Conservation (phyloP, 176 grass and related monocot genomes). For the Triticum monococcum region DNA sequence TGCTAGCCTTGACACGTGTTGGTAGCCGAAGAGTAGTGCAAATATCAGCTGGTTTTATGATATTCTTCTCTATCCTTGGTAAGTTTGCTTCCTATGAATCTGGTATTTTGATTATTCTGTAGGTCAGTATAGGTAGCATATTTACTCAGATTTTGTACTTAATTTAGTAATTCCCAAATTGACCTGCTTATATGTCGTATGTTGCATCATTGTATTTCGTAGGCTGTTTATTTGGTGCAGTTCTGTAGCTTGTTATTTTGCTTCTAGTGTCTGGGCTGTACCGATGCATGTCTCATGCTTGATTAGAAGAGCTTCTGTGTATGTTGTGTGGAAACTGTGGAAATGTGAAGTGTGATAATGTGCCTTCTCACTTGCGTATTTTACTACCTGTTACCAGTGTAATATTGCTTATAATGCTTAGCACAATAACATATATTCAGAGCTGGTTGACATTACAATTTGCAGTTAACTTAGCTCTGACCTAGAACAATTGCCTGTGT, state of each 20-base stretch:
- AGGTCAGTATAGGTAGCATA: background rate
- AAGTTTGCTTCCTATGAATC: constrained; percentile 1
- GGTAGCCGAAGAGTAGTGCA: constrained; percentile 95
- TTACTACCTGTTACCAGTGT: background rate
- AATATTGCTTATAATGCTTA: background rate
- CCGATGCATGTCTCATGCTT: background rate
- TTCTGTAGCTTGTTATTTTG: background rate
- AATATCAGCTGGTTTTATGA: constrained; percentile 99
- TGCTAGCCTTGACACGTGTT: constrained; percentile 90
- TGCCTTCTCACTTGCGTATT: background rate
- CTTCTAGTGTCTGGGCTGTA: background rate
- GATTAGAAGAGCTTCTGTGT: background rate
- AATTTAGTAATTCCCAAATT: background rate
- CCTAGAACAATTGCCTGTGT: background rate
- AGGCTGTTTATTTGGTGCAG: background rate
- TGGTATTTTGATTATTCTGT: background rate
- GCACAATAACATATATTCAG: background rate
- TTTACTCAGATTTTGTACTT: background rate
- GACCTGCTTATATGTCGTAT: background rate
- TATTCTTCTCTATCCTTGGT: constrained; percentile 98
- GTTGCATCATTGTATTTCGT: background rate
- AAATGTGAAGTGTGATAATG: background rate
- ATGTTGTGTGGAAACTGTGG: background rate
- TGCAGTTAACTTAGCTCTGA: constrained; percentile 2
- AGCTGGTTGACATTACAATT: background rate